Evolutionary conservation across 1,284 basidiomycete species (phyloP).

Genomic region (Sporisorium exsertum): DNA sequence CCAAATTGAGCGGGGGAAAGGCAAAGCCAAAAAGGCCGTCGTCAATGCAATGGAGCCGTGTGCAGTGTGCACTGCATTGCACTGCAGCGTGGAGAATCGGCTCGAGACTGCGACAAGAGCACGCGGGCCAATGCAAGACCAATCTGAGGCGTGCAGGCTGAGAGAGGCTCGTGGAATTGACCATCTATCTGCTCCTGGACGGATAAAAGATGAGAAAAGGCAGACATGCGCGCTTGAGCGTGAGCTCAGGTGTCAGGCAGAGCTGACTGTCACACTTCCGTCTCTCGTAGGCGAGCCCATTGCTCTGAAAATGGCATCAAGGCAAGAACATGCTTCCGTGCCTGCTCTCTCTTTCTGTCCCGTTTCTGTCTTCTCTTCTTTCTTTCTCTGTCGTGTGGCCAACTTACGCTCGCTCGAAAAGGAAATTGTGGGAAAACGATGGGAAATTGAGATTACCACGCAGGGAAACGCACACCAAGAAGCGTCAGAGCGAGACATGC

Average conservation of each 20-base stretch:
- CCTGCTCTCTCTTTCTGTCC: not conserved
- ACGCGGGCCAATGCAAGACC: not conserved
- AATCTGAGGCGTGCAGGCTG: not conserved
- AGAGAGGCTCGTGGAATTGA: not conserved
- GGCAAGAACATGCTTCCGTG: not conserved
- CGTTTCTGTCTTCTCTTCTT: not conserved
- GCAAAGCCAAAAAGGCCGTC: too few relatives aligned
- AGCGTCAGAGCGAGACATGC: not conserved
- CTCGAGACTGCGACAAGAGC: not conserved
- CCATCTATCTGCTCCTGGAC: not conserved
- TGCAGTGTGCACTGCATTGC: not conserved
- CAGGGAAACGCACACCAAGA: too few relatives aligned
- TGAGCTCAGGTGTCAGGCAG: not conserved
- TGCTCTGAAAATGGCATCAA: not conserved
- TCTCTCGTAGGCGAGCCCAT: not conserved
- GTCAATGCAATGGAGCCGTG: too few relatives aligned
- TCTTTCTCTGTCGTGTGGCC: not conserved
- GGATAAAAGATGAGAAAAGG: not conserved
- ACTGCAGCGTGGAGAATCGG: not conserved
- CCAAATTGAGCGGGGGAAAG: too few relatives aligned
- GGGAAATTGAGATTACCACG: not conserved
- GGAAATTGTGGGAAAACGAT: slow-evolving; percentile 6
- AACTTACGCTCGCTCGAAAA: not conserved
- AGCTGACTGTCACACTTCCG: not conserved
- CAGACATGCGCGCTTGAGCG: not conserved